A percentile compares a stretch with the other conserved stretches of the same genome.
These are phyloP conservation scores for maize (Zea mays) DNA, from an alignment of 176 grass and related monocot genomes.

Conservation along the genomic window Zm-B73-REFERENCE-NAM-5.0 NC_050103.1:113601001-113601500, in stretches of 20 bases:
- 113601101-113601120: slow-evolving; percentile 18
- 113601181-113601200: not conserved
- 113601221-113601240: slow-evolving; percentile 11
- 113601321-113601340: slow-evolving; percentile 12
- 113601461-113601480: too few relatives aligned
- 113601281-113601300: slow-evolving; percentile 23
- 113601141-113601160: not conserved
- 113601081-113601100: slow-evolving; percentile 35
- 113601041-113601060: not conserved
- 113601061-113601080: slow-evolving; percentile 11
- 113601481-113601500: too few relatives aligned
- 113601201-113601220: not conserved
- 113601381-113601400: not conserved
- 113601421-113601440: too few relatives aligned
- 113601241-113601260: not conserved
- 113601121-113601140: not conserved
- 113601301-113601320: slow-evolving; percentile 3
- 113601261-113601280: slow-evolving; percentile 6
- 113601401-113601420: not conserved
- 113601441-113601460: too few relatives aligned
- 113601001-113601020: slow-evolving; percentile 16
- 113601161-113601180: not conserved
- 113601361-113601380: not conserved
- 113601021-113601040: not conserved
- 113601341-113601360: slow-evolving; percentile 31